Evolutionary conservation across 768 basidiomycete genomes (phyloP), one percentile per base, ranked within the genome.

Genomic region (Amanita pallidorosea): DNA sequence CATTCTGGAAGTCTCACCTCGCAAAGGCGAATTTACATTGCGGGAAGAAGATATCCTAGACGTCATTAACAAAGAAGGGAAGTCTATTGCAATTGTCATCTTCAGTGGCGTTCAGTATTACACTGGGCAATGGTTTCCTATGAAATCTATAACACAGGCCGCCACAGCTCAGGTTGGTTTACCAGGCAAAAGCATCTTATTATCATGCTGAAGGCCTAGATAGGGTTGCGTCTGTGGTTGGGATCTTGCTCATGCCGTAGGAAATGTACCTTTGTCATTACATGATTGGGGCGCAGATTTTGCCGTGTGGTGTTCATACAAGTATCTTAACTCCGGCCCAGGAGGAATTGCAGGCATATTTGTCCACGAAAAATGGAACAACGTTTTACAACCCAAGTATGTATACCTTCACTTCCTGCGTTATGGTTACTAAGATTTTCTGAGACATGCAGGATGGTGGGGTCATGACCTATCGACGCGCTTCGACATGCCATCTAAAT

Each of bases 271-370:
- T 34, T 67, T 95, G 58, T 72, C 77, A 44, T 71, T 99, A 56
- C 90, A 95, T 64, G 87, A 92, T 53, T 99, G 96, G 95, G 72
- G 79, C 57, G 86, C 90, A 58, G 96, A 99, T 65, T 98, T 97
- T 63, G 96, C 95, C 3, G 94, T 94, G 33, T 98, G 95, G 91
- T 99, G 96, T 65, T 88, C 92, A 29, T 99, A 98, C 77, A 98
- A 89, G 69, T 99, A 97, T 64, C 77, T 97, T 53, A 98, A 97
- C 69, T 86, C 93, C 15, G 91, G 95, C 5, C 93, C 96, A 9
- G 95, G 95, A 18, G 91, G 87, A n/a, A 94, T 98, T 53, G 96
- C 81, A n/a, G 95, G 94, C 5, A 72, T 94, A 51, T 99, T 83
- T 61, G 71, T 95, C 8, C 91, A 96, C 61, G 80, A 85, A 52